These are phyloP conservation scores for Nakataea oryzae DNA, from an alignment of 2,329 filamentous ascomycete genomes.

Conservation along the genomic window DNA sequence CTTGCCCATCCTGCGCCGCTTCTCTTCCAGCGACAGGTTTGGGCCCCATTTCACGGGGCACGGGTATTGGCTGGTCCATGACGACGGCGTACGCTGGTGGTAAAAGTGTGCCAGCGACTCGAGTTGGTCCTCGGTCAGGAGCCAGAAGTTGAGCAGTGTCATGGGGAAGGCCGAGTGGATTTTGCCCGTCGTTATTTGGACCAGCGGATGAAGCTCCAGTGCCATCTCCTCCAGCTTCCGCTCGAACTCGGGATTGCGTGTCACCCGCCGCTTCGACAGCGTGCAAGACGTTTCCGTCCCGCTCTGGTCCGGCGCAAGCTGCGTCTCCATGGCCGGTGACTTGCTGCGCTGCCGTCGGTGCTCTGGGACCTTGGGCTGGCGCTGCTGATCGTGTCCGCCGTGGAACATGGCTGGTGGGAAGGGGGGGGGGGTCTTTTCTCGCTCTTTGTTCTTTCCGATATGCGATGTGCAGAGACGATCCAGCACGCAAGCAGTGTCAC, in stretches of 20 bases:
- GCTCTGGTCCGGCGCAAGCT: background rate
- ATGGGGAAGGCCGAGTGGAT: slow-evolving; percentile 55
- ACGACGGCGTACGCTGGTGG: slow-evolving; percentile 52
- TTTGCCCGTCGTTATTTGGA: slow-evolving; percentile 49
- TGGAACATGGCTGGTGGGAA: background rate
- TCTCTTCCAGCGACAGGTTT: slow-evolving; percentile 49
- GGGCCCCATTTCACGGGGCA: slow-evolving; percentile 54
- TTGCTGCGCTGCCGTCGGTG: slow-evolving; percentile 5
- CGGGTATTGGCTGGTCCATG: slow-evolving; percentile 52
- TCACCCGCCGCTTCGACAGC: slow-evolving; percentile 22
- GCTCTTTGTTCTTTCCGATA: background rate
- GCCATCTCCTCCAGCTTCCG: slow-evolving; percentile 57
- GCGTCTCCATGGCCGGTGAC: background rate
- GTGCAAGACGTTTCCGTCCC: background rate
- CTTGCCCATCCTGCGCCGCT: slow-evolving; percentile 59
- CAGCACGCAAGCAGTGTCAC: too few species aligned
- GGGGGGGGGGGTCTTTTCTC: background rate
- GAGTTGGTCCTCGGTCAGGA: slow-evolving; percentile 60
- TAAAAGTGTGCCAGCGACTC: slow-evolving; percentile 64
- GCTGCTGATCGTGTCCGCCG: background rate
- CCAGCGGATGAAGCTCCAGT: slow-evolving; percentile 55
- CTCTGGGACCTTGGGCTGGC: slow-evolving; percentile 1
- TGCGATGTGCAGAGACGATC: too few species aligned
- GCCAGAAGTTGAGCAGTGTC: slow-evolving; percentile 62
- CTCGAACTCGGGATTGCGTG: slow-evolving; percentile 39